Base-by-base conservation (phyloP, 2,329 filamentous ascomycete species). In the Phaeomoniella chlamydospora region DNA sequence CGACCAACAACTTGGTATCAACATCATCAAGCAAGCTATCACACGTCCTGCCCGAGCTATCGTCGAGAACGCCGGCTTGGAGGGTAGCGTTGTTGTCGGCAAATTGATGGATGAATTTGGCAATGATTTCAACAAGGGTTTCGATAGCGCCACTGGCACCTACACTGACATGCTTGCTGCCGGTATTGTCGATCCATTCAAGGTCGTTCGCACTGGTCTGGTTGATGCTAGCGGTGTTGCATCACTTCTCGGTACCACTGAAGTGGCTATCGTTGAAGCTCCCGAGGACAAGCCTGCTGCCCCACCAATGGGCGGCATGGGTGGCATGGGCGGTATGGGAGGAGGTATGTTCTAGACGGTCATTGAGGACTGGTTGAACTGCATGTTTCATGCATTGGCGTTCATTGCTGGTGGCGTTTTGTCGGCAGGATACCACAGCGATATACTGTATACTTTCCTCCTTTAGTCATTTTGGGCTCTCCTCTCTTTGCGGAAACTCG, bases 111-210 rank as follows among this genome's bases (percentile, higher is more conserved):
- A 96, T 52, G 90, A 98, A 67, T 88, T 72, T 58, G 86, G 74
- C 58, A 58, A 59, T 46, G 87, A 98, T 64, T 98, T 98, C 77
- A 92, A 94, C 82, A 90, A 81, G 71, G 90, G 90, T 46, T 98
- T 85, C 68, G 85, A 98, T 74, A 90, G 82, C 66, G 68, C 85
- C 59, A 94, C 87, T 72, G 86, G 88, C 63, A 83, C 96, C 70
- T 98, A 94, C 66, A 86, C 94, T 48, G 88, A 98, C 70, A 96
- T 98, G 90, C 94, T 98, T 56, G 61, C 74, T 44, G 76, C 85
- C 48, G 90, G 90, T 80, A 98, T 98, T 61, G 81, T 98, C 41
- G 90, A 98, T 61, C 90, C 90, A 46, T 82, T 98, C 73, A 98
- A 98, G 82, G 90, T 98, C 50, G 90, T 98, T 56, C 86, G 90